Conservation (phyloP, 257 asterid species). For the Rehmannia glutinosa region DNA sequence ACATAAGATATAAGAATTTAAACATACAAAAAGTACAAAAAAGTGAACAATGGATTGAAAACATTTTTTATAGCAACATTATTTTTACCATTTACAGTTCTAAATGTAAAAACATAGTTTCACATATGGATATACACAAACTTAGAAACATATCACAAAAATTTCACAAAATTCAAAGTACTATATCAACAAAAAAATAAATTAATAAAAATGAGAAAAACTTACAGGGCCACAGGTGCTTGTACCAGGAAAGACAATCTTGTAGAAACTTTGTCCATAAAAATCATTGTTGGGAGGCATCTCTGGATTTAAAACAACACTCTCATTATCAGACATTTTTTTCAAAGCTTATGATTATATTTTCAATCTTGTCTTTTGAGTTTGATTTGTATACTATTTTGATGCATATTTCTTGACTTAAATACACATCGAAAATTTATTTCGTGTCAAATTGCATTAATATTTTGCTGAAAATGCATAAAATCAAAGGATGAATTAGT, state of each 20-base stretch:
- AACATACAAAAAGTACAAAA: no score
- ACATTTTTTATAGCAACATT: no score
- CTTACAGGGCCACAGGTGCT: constrained; percentile 13
- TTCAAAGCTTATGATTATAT: neutral
- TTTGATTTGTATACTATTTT: neutral
- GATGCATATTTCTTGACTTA: neutral
- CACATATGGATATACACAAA: no score
- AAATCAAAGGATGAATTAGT: neutral
- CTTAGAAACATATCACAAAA: no score
- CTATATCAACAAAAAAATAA: neutral
- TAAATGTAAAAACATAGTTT: no score
- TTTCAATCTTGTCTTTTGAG: neutral
- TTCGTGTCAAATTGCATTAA: neutral
- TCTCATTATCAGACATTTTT: neutral
- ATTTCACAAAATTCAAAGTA: no score
- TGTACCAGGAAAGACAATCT: constrained; percentile 19
- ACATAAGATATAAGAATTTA: no score
- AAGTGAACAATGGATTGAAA: no score
- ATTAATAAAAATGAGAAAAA: neutral
- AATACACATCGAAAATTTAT: neutral
- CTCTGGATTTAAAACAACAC: neutral
- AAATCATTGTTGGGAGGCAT: neutral
- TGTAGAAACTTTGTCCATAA: constrained; percentile 14
- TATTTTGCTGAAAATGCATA: constrained; percentile 7
- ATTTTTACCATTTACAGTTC: no score